A percentile compares a stretch with the other conserved stretches of the same genome.
phyloP scores from a whole-genome alignment of 129 eudicot species.

The Tanacetum coccineum region DNA sequence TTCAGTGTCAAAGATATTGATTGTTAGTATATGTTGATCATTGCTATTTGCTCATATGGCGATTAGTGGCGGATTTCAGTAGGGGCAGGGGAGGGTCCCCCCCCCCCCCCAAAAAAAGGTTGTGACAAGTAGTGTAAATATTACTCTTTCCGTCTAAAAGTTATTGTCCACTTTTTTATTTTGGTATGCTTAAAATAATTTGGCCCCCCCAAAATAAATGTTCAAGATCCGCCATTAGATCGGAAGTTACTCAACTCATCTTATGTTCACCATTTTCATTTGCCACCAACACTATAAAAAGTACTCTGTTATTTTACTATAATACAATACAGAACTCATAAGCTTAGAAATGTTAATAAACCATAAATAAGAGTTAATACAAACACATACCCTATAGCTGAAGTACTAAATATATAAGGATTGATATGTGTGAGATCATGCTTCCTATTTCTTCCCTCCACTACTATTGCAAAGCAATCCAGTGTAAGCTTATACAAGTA shows the following conservation, averaged over 20 bases:
- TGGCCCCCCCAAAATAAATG: too few relatives aligned
- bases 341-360: background rate
- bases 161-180: too few relatives aligned
- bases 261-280: too few relatives aligned
- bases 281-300: too few relatives aligned
- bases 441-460: background rate
- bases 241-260: too few relatives aligned
- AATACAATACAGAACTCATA: background rate
- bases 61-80: too few relatives aligned
- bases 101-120: too few relatives aligned
- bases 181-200: too few relatives aligned
- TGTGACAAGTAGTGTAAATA: too few relatives aligned
- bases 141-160: too few relatives aligned
- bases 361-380: background rate
- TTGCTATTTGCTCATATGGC: background rate
- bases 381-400: slow-evolving; percentile 4
- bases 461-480: background rate
- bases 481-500: background rate
- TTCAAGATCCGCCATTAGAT: too few relatives aligned
- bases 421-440: background rate
- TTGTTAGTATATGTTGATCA: background rate
- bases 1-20: background rate
- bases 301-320: background rate
- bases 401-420: background rate
- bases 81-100: too few relatives aligned